A percentile compares a stretch with the other conserved stretches of the same genome.
phyloP scores from a whole-genome alignment of 768 basidiomycete species.

The Lentinula aciculospora region DNA sequence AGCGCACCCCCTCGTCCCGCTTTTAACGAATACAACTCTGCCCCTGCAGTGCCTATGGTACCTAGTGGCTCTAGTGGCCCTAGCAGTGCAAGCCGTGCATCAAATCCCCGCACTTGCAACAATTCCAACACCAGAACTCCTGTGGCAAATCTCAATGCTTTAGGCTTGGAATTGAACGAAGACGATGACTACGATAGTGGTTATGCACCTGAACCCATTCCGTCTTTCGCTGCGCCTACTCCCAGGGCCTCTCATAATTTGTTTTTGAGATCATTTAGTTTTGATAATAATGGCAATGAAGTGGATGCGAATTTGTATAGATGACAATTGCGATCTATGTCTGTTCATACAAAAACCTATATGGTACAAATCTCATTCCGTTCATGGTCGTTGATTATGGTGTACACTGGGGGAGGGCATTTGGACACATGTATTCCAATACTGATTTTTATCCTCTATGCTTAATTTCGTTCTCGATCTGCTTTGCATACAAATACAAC shows the following conservation, averaged over 20 bases:
- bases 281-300: neutral
- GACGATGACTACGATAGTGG: neutral
- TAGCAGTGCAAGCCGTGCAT: neutral
- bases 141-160: neutral
- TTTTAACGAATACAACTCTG: neutral
- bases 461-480: neutral
- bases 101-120: neutral
- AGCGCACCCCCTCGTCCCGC: conserved; percentile 1
- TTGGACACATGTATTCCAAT: no score
- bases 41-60: neutral
- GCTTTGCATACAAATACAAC: neutral
- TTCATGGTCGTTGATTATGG: no score
- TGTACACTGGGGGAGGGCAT: no score
- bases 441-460: neutral
- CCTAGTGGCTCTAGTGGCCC: neutral
- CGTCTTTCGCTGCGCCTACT: conserved; percentile 6
- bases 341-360: no score
- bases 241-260: conserved; percentile 3
- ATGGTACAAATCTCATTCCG: no score
- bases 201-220: neutral
- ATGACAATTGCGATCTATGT: no score
- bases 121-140: neutral
- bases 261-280: conserved; percentile 4
- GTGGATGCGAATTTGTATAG: neutral
- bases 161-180: neutral